These are phyloP conservation scores for Termitomyces sp. DNA, from an alignment of 768 basidiomycete species.

Conservation along the genomic window DNA sequence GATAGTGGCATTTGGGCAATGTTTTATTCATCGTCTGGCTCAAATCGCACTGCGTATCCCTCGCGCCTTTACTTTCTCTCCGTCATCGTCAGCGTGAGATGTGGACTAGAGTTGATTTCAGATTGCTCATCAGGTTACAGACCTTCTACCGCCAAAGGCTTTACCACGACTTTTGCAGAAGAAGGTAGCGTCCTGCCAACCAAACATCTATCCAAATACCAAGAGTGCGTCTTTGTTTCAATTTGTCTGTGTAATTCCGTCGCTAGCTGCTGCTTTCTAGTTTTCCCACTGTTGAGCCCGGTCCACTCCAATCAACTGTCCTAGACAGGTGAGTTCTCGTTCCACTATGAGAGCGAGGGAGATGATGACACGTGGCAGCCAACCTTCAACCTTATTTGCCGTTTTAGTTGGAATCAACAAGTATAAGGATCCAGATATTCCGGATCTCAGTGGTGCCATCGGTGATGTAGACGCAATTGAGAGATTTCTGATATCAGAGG, in stretches of 20 bases:
- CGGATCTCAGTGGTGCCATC: background rate
- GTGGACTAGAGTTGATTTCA: too few relatives aligned
- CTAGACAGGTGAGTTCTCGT: background rate
- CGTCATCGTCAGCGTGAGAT: too few relatives aligned
- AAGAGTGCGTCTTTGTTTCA: background rate
- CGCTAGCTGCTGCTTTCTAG: background rate
- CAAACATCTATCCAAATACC: background rate
- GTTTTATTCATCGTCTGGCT: too few relatives aligned
- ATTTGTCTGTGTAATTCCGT: background rate
- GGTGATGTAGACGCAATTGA: slow-evolving; percentile 5
- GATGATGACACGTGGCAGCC: background rate
- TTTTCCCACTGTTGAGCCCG: background rate
- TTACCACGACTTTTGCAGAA: background rate
- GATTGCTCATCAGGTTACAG: background rate
- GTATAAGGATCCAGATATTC: background rate
- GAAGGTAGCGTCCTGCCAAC: background rate
- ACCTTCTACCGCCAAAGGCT: background rate
- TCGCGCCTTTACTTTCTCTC: too few relatives aligned
- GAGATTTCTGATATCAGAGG: background rate
- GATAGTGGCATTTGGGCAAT: too few relatives aligned
- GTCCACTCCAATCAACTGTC: background rate
- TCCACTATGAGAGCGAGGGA: background rate
- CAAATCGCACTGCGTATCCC: too few relatives aligned
- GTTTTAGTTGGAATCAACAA: background rate
- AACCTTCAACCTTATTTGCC: background rate